Percentiles rank a stretch among this genome's conserved stretches.
phyloP scores from a whole-genome alignment of 352 stramenopile genomes.

The Globisporangium nodosum region DNA sequence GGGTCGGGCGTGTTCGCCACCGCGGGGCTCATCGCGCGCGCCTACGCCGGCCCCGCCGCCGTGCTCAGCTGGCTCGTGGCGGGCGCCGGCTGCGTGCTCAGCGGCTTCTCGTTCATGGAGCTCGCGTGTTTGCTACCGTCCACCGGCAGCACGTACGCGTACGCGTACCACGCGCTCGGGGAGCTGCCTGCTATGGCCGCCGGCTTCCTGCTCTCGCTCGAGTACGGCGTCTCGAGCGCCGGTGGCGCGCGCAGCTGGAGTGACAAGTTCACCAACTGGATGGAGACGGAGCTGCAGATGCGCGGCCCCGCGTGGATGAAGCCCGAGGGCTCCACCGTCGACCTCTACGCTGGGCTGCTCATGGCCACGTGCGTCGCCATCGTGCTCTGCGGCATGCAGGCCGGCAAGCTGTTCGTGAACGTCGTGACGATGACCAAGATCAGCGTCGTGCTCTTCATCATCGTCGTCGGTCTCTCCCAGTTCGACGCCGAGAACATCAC shows the following conservation, averaged over 20 bases:
- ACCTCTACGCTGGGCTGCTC: constrained; percentile 77
- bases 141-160: constrained; percentile 90
- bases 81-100: constrained; percentile 73
- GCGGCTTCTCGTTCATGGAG: constrained; percentile 90
- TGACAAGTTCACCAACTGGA: constrained; percentile 89
- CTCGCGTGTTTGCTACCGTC: constrained; percentile 84
- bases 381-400: constrained; percentile 81
- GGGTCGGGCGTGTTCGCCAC: constrained; percentile 92
- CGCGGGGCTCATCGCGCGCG: constrained; percentile 55
- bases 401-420: constrained; percentile 86
- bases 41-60: constrained; percentile 68
- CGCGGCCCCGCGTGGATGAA: constrained; percentile 61
- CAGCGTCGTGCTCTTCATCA: constrained; percentile 91
- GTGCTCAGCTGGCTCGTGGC: constrained; percentile 84
- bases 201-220: constrained; percentile 86
- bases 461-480: constrained; percentile 76
- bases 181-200: constrained; percentile 91
- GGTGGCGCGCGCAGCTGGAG: constrained; percentile 92
- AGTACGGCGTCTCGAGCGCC: constrained; percentile 90
- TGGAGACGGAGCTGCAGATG: constrained; percentile 48
- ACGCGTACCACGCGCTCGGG: constrained; percentile 90
- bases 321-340: constrained; percentile 41
- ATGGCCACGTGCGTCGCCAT: constrained; percentile 60
- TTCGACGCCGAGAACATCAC: constrained; percentile 80
- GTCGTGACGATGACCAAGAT: constrained; percentile 90